phyloP scores from a whole-genome alignment of 768 basidiomycete genomes.

The Mycena epipterygia region DNA sequence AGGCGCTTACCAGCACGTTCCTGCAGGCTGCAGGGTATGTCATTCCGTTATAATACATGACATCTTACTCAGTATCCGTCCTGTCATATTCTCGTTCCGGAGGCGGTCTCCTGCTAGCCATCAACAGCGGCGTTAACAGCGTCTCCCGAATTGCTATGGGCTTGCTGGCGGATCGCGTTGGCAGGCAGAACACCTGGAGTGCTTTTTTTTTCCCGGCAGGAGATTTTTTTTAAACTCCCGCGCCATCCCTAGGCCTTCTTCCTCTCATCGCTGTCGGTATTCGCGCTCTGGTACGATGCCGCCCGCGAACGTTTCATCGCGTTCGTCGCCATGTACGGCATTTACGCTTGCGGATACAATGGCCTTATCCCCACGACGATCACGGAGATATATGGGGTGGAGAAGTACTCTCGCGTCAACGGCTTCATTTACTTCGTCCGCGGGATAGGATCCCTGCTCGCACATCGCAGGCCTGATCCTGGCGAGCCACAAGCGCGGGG shows the following conservation, averaged over 20 bases:
- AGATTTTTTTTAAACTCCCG: background rate
- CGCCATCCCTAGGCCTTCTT: slow-evolving; percentile 55
- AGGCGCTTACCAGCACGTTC: slow-evolving; percentile 52
- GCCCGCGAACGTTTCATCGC: slow-evolving; percentile 52
- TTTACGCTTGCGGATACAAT: too few species aligned
- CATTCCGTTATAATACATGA: slow-evolving; percentile 59
- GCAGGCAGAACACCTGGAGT: slow-evolving; percentile 61
- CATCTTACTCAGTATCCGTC: slow-evolving; percentile 56
- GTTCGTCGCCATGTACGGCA: slow-evolving; percentile 56
- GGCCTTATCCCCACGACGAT: too few species aligned
- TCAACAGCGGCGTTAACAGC: slow-evolving; percentile 53
- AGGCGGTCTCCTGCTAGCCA: slow-evolving; percentile 54
- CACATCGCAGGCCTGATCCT: slow-evolving; percentile 52
- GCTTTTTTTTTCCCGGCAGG: slow-evolving; percentile 23
- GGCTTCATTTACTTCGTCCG: slow-evolving; percentile 57
- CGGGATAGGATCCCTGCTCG: too few species aligned
- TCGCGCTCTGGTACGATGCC: slow-evolving; percentile 58
- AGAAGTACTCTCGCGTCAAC: slow-evolving; percentile 59
- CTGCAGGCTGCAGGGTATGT: too few species aligned
- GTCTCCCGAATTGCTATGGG: slow-evolving; percentile 57
- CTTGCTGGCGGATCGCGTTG: slow-evolving; percentile 57
- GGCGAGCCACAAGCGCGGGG: slow-evolving; percentile 46
- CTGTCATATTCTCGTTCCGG: slow-evolving; percentile 52
- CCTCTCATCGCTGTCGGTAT: slow-evolving; percentile 54
- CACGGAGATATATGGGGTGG: slow-evolving; percentile 57